Conservation (phyloP, 768 basidiomycete species). For the Suillus placidus region DNA sequence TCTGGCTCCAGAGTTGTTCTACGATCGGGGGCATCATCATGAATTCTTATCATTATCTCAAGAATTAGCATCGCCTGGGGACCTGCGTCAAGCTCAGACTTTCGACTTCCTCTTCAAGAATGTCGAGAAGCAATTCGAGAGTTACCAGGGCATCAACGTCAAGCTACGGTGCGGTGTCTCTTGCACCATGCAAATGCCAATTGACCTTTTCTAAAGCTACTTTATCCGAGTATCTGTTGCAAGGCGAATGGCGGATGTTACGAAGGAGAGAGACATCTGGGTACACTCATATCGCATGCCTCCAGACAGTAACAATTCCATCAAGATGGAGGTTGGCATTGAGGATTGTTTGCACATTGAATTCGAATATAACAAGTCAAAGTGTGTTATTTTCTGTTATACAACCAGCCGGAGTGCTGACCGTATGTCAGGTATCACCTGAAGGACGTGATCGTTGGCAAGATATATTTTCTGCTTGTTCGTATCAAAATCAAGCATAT, state of each 20-base stretch:
- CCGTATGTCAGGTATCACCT: slow-evolving; percentile 78
- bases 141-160: slow-evolving; percentile 97
- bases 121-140: slow-evolving; percentile 98
- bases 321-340: slow-evolving; percentile 99
- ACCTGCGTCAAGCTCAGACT: slow-evolving; percentile 95
- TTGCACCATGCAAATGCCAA: neutral
- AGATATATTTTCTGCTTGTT: slow-evolving; percentile 98
- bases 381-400: slow-evolving; percentile 55
- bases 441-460: slow-evolving; percentile 99
- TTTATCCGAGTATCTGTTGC: slow-evolving; percentile 91
- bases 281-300: slow-evolving; percentile 99
- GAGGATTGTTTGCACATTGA: slow-evolving; percentile 99
- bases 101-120: slow-evolving; percentile 99
- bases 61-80: slow-evolving; percentile 94
- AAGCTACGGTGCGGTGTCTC: slow-evolving; percentile 77
- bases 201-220: slow-evolving; percentile 58
- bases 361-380: slow-evolving; percentile 99
- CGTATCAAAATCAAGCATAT: slow-evolving; percentile 99
- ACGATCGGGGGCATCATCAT: slow-evolving; percentile 97
- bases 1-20: slow-evolving; percentile 72
- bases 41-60: slow-evolving; percentile 96
- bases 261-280: slow-evolving; percentile 94
- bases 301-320: slow-evolving; percentile 95
- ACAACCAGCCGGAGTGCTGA: slow-evolving; percentile 8
- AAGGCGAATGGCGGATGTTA: slow-evolving; percentile 88